These are phyloP conservation scores for Antitrichia curtipendula DNA, from an alignment of 225 moss, liverwort and hornwort species.

Conservation along the genomic window DNA sequence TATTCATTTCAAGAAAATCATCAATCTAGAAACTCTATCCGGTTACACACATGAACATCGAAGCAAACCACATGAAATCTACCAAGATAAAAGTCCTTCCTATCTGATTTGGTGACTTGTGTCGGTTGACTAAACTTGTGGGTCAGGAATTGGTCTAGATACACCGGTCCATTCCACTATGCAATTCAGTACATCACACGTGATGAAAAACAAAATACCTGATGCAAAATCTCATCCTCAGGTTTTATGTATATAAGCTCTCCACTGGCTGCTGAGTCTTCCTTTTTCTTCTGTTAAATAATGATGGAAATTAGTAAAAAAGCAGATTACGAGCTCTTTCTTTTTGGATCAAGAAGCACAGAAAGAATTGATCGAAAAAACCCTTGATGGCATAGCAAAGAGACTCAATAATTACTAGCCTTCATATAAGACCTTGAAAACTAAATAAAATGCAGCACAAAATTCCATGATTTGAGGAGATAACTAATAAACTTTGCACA, in stretches of 20 bases:
- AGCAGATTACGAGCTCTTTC: neutral
- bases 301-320: neutral
- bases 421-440: neutral
- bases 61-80: neutral
- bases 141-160: neutral
- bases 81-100: neutral
- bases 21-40: neutral
- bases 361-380: neutral
- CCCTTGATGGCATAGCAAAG: neutral
- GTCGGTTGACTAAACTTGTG: neutral
- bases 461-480: neutral
- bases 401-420: neutral
- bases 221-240: slow-evolving; percentile 83
- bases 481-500: neutral
- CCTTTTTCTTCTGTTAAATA: slow-evolving; percentile 19
- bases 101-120: neutral
- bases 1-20: neutral
- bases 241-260: slow-evolving; percentile 69
- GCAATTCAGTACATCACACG: neutral
- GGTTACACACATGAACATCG: neutral
- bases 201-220: slow-evolving; percentile 30
- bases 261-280: slow-evolving; percentile 3
- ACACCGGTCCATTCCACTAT: neutral
- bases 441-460: neutral
- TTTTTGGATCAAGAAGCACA: neutral